Base-by-base conservation (phyloP, 306 rosid genomes). In the Carpinus fangiana region DNA sequence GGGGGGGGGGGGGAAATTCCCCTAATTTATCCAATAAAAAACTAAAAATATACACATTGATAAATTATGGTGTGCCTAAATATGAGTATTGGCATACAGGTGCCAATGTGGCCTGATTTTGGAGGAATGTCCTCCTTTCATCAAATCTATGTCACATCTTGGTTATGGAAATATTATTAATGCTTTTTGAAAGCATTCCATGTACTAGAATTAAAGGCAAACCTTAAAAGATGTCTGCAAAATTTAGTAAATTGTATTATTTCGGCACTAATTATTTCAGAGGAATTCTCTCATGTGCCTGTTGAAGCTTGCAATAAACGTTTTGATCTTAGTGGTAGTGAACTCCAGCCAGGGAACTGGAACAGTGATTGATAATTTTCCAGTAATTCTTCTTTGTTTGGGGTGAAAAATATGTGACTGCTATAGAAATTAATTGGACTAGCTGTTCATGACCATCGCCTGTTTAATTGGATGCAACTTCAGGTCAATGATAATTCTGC, bases 401-500 rank as follows among this genome's bases (percentile, higher is more conserved):
- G 10, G 60, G 10, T 54, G 59, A 16, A 54, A 54, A 54, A 54
- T 17, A 54, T 20, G n/a, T 28, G 52, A 8, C 8, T 31, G 52
- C 50, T 18, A n/a, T 12, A 18, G 7, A 57, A 56, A 18, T 55
- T 5, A 5, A 20, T 2, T 70, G 81, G 26, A 72, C 55, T 12
- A 4, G 60, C 20, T 46, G 59, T 38, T 5, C 53, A 52, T 51
- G n/a, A 46, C 26, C 2, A 12, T 51, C 2, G 8, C 70, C 20
- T 43, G 56, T 51, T 7, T 16, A 67, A 20, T 61, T 17, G 4
- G 8, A 3, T 36, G 41, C 41, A 66, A 36, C n/a, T 26, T 52
- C 75, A 72, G 75, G 75, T 28, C 23, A 72, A 72, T 52, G 46
- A 23, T 31, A 13, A 72, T 14, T 34, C 59, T 71, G 41, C 75